These are phyloP conservation scores for Ascochyta pisi DNA, from an alignment of 2,329 filamentous ascomycete genomes.

Conservation along the genomic window DNA sequence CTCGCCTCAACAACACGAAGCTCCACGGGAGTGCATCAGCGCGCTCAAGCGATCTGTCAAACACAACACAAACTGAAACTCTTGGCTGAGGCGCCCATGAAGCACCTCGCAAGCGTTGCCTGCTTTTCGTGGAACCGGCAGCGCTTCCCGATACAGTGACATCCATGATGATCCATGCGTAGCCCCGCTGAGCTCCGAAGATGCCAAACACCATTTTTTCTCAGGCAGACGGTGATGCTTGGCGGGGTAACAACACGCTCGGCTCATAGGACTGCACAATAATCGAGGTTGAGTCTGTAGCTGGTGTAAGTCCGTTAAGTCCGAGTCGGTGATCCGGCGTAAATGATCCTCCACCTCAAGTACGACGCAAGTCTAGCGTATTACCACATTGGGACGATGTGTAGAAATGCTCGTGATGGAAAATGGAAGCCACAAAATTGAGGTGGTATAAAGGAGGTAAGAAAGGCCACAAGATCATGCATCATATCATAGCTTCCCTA, in stretches of 20 bases:
- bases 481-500: too few species aligned
- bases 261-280: background rate
- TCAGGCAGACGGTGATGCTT: background rate
- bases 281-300: background rate
- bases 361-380: slow-evolving; percentile 8
- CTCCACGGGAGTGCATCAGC: slow-evolving; percentile 5
- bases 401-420: background rate
- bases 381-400: background rate
- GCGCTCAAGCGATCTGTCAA: slow-evolving; percentile 5
- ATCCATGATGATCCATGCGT: background rate
- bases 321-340: slow-evolving; percentile 5
- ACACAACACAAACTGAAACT: slow-evolving; percentile 14
- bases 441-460: background rate
- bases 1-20: slow-evolving; percentile 10
- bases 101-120: slow-evolving; percentile 13
- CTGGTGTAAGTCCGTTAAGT: slow-evolving; percentile 4
- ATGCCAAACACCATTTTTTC: background rate
- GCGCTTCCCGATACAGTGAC: background rate
- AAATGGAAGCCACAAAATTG: background rate
- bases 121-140: slow-evolving; percentile 4
- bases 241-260: background rate
- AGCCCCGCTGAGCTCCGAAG: slow-evolving; percentile 2
- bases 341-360: background rate
- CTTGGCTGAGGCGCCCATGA: slow-evolving; percentile 19
- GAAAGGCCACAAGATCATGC: background rate